A percentile compares a stretch with the other conserved stretches of the same genome.
Evolutionary conservation across 2,329 filamentous ascomycete genomes (phyloP).

Genomic region (Phaeosphaeriaceae sp.): DNA sequence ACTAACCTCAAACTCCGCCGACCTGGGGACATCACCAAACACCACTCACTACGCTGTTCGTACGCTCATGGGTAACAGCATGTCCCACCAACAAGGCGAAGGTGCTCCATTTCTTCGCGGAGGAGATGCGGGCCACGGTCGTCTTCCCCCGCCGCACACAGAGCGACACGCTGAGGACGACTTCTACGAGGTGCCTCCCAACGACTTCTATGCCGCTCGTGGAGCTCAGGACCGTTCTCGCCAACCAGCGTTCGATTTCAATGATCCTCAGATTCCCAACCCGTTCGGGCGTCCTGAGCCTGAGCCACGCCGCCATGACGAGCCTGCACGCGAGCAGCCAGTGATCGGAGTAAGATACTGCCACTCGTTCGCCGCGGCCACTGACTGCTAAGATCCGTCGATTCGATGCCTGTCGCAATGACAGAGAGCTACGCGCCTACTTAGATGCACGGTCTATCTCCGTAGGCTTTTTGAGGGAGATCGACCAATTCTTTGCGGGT

Average conservation of each 20-base stretch:
- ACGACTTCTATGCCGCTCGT: neutral
- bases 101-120: conserved; percentile 2
- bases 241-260: conserved; percentile 22
- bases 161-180: conserved; percentile 1
- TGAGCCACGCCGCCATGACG: neutral
- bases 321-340: neutral
- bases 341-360: conserved; percentile 3
- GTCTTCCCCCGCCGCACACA: neutral
- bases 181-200: conserved; percentile 8
- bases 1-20: neutral
- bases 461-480: conserved; percentile 29
- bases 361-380: neutral
- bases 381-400: conserved; percentile 17
- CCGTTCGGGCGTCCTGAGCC: conserved; percentile 11
- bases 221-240: neutral
- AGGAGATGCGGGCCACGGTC: conserved; percentile 2
- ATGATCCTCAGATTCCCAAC: conserved; percentile 14
- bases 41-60: neutral
- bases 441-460: conserved; percentile 23
- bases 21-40: neutral
- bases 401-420: conserved; percentile 18
- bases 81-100: neutral
- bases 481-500: conserved; percentile 28
- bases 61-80: conserved; percentile 3
- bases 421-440: conserved; percentile 24